phyloP scores from a whole-genome alignment of 306 rosid species.

The Gleditsia sinensis region DNA sequence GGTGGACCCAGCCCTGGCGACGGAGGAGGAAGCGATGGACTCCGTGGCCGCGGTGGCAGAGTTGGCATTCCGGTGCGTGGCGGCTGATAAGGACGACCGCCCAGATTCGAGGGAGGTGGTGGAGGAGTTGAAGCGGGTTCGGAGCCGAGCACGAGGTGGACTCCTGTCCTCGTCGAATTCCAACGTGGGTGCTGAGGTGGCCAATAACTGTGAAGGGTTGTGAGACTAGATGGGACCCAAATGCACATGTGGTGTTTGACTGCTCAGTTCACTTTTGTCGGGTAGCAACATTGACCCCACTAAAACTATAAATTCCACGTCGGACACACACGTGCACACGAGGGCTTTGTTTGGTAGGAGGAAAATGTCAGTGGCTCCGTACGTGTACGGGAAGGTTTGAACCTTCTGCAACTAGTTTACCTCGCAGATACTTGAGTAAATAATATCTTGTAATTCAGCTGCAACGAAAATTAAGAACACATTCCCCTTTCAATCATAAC shows the following conservation, averaged over 20 bases:
- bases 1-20: slow-evolving; percentile 63
- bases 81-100: slow-evolving; percentile 89
- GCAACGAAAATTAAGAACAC: background rate
- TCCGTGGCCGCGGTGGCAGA: slow-evolving; percentile 71
- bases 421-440: background rate
- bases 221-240: slow-evolving; percentile 15
- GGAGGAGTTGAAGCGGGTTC: slow-evolving; percentile 65
- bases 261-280: slow-evolving; percentile 24
- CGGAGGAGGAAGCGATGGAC: slow-evolving; percentile 40
- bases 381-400: slow-evolving; percentile 17
- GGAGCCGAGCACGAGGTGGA: slow-evolving; percentile 48
- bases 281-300: slow-evolving; percentile 26
- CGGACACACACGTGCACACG: slow-evolving; percentile 38
- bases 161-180: slow-evolving; percentile 27
- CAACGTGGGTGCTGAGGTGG: slow-evolving; percentile 44
- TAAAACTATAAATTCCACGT: slow-evolving; percentile 9
- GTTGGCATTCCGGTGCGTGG: slow-evolving; percentile 91
- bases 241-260: slow-evolving; percentile 61
- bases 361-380: slow-evolving; percentile 37
- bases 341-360: slow-evolving; percentile 23
- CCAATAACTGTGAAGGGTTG: slow-evolving; percentile 29
- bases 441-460: background rate
- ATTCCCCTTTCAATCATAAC: background rate
- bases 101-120: slow-evolving; percentile 87
- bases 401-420: background rate